Evolutionary conservation across 108 stramenopile genomes (phyloP).

Genomic region (Phaeodactylum tricornutum): DNA sequence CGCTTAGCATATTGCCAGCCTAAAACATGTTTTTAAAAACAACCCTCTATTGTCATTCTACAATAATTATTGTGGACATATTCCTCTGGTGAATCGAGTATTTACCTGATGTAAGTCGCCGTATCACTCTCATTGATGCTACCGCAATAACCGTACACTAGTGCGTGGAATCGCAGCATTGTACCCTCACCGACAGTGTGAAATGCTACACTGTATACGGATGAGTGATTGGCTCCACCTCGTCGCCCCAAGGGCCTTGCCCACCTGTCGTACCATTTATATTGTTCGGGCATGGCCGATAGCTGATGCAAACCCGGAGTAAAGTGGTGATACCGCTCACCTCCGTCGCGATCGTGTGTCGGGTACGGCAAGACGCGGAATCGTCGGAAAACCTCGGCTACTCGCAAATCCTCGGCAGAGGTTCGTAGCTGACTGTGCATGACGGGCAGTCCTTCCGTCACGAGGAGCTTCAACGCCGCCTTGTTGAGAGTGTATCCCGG

Average conservation of each 20-base stretch:
- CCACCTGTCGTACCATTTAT: background rate
- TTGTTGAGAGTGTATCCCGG: conserved; percentile 81
- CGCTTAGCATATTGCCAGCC: too few relatives aligned
- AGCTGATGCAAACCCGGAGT: conserved; percentile 14
- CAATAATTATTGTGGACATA: too few relatives aligned
- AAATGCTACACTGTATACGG: background rate
- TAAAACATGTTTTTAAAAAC: too few relatives aligned
- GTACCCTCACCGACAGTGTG: background rate
- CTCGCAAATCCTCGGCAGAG: conserved; percentile 18
- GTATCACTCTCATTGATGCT: background rate
- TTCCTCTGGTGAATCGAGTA: too few relatives aligned
- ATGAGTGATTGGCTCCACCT: background rate
- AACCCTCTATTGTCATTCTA: too few relatives aligned
- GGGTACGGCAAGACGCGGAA: conserved; percentile 13
- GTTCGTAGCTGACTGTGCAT: conserved; percentile 2
- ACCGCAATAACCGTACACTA: conserved; percentile 12
- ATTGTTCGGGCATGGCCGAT: background rate
- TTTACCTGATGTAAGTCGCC: too few relatives aligned
- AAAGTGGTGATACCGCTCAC: conserved; percentile 45
- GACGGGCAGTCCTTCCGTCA: conserved; percentile 18
- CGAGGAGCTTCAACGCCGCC: conserved; percentile 48
- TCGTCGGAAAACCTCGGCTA: conserved; percentile 9
- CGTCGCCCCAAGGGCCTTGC: conserved; percentile 6
- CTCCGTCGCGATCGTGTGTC: conserved; percentile 22
- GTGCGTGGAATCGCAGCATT: conserved; percentile 10